Percentiles rank a stretch among this genome's conserved stretches.
These are phyloP conservation scores for Tardiomyces depauwii DNA, from an alignment of 1,139 yeast genomes.

Conservation along the genomic window DNA sequence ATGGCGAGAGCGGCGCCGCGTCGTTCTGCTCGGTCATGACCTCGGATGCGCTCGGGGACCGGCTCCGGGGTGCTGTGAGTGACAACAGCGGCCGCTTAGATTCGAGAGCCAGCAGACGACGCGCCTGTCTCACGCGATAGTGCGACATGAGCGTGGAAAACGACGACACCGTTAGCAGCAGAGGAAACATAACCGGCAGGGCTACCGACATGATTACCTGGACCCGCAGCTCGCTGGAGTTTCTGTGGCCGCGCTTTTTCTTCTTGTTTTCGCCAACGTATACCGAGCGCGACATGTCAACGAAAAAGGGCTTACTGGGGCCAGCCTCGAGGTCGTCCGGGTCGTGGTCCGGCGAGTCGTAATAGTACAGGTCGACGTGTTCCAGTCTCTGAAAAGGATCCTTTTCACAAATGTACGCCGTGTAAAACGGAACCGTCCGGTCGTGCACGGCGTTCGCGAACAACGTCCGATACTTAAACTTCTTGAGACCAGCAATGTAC, in stretches of 20 bases:
- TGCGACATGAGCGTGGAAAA: constrained; percentile 15
- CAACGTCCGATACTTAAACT: constrained; percentile 45
- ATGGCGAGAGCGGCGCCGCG: neutral
- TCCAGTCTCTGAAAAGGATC: constrained; percentile 34
- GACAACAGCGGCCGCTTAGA: neutral
- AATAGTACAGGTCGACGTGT: constrained; percentile 13
- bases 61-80: too few relatives aligned
- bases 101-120: constrained; percentile 5
- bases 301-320: constrained; percentile 9
- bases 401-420: constrained; percentile 35
- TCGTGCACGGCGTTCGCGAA: constrained; percentile 75
- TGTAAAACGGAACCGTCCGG: constrained; percentile 47
- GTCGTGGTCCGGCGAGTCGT: constrained; percentile 6
- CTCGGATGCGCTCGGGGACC: neutral
- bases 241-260: constrained; percentile 6
- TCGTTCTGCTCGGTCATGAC: neutral
- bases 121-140: constrained; percentile 9
- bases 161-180: constrained; percentile 13
- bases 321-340: constrained; percentile 5
- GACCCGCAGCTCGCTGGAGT: constrained; percentile 11
- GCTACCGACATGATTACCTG: constrained; percentile 8
- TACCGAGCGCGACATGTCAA: constrained; percentile 17
- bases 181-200: constrained; percentile 17
- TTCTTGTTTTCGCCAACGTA: constrained; percentile 6
- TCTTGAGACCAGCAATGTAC: constrained; percentile 43